Base-by-base conservation (phyloP, 2,329 filamentous ascomycete genomes). In the Diaporthe ampelina region DNA sequence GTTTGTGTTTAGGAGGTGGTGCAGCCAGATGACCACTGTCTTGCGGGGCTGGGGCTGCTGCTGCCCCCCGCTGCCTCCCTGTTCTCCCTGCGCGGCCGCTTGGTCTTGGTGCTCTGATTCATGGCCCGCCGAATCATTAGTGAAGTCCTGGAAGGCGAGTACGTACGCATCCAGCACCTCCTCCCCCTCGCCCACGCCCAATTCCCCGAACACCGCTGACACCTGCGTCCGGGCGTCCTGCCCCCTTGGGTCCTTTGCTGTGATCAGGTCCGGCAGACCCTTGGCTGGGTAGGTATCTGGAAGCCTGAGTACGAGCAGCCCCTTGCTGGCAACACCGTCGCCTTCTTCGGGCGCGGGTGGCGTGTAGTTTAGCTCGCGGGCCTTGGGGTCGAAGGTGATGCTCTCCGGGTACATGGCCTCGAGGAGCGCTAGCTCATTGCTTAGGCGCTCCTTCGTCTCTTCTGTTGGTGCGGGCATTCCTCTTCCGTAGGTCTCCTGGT, bases 1-100 rank as follows among this genome's bases (percentile, higher is more conserved):
- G 48, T 54, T 68, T 2, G 63, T 68, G n/a, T 68, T 68, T 0
- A 68, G 63, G 48, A 68, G 63, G 48, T 68, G 63, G 48, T 68
- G 63, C 5, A 54, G 63, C 63, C 63, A 68, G 2, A 68, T 40
- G 15, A 68, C 63, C n/a, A 54, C 63, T 2, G 45, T 67, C 61
- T 52, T 67, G 21, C 43, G 63, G 11, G 21, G 45, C 32, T 37
- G 45, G 19, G 50, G 43, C 45, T 15, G 45, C 6, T 21, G 26
- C 32, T 29, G n/a, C n/a, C n/a, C n/a, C n/a, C n/a, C n/a, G n/a
- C n/a, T n/a, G n/a, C n/a, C n/a, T n/a, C 1, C n/a, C 11, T 6
- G 10, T 4, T 13, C 48, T 3, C 10, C 19, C 45, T 10, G 19
- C 8, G 45, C 5, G 61, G 15, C 6, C 19, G 40, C 43, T 8